These are phyloP conservation scores for Coprinopsis sp. DNA, from an alignment of 768 basidiomycete genomes.

Conservation along the genomic window DNA sequence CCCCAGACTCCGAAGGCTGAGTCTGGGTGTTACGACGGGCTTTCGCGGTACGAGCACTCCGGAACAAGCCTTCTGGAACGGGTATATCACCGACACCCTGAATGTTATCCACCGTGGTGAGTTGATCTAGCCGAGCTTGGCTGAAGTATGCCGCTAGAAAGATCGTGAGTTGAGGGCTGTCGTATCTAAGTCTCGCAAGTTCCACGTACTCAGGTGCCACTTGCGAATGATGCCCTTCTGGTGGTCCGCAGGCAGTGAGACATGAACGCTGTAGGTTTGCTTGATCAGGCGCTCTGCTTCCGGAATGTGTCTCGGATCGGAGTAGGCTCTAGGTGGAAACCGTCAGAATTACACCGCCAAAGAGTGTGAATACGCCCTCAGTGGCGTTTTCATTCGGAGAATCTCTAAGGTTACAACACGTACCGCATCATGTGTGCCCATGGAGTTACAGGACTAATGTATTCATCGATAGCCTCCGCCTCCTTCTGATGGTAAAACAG, in stretches of 20 bases:
- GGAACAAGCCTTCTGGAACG: conserved; percentile 76
- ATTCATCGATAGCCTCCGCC: conserved; percentile 51
- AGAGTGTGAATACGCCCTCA: conserved; percentile 9
- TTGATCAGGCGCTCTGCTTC: conserved; percentile 70
- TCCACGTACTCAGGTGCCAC: conserved; percentile 74
- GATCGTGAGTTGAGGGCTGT: conserved; percentile 19
- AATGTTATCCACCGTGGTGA: conserved; percentile 69
- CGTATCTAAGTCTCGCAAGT: conserved; percentile 4
- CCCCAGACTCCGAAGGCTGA: conserved; percentile 30
- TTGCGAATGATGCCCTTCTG: conserved; percentile 53
- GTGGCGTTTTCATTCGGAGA: conserved; percentile 10
- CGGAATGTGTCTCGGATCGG: conserved; percentile 33
- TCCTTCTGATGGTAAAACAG: conserved; percentile 83
- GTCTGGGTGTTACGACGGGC: conserved; percentile 46
- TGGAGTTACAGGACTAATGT: conserved; percentile 56
- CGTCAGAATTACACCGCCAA: conserved; percentile 20
- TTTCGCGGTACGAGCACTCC: conserved; percentile 71
- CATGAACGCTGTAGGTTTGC: conserved; percentile 80
- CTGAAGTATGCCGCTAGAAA: conserved; percentile 79
- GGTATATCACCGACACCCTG: conserved; percentile 57
- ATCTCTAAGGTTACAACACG: conserved; percentile 18
- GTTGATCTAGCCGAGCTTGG: conserved; percentile 65
- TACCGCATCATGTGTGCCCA: conserved; percentile 76
- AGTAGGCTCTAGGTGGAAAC: conserved; percentile 26
- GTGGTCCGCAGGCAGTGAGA: conserved; percentile 56